Percentiles rank a stretch among this genome's conserved stretches.
Evolutionary conservation across 2,329 filamentous ascomycete genomes (phyloP).

Genomic region (Neophaeococcomyces mojaviensis): DNA sequence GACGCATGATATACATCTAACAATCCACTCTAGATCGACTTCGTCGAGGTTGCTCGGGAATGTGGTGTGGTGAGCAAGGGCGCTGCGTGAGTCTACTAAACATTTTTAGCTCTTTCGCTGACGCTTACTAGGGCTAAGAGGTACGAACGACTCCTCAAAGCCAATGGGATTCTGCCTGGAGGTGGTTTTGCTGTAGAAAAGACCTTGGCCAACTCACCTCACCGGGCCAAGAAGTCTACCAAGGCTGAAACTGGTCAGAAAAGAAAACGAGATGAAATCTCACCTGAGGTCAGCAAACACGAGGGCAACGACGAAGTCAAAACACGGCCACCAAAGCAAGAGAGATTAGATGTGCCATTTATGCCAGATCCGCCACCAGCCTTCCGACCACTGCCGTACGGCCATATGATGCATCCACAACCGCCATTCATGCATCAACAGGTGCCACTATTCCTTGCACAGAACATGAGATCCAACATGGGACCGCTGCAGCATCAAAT

Average conservation of each 20-base stretch:
- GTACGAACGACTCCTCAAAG: conserved; percentile 59
- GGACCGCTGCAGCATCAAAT: not conserved
- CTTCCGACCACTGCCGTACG: not conserved
- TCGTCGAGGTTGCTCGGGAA: conserved; percentile 56
- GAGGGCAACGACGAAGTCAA: conserved; percentile 25
- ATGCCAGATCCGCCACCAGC: not conserved
- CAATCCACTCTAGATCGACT: conserved; percentile 49
- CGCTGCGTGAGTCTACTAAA: conserved; percentile 54
- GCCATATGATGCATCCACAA: not conserved
- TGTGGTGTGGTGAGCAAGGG: conserved; percentile 57
- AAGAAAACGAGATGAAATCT: conserved; percentile 6
- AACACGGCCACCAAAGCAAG: conserved; percentile 22
- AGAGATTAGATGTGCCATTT: conserved; percentile 1
- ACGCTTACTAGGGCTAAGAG: conserved; percentile 51
- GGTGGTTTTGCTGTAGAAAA: conserved; percentile 5
- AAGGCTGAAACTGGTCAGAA: conserved; percentile 8
- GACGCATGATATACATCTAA: not conserved
- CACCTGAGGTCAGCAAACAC: not conserved
- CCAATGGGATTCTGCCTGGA: conserved; percentile 41
- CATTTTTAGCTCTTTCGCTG: conserved; percentile 5
- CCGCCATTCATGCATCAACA: not conserved
- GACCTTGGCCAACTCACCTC: no score
- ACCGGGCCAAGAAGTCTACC: conserved; percentile 4
- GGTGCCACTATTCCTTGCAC: not conserved
- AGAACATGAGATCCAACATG: not conserved